phyloP scores from a whole-genome alignment of 2,329 filamentous ascomycete genomes.

The Neophaeococcomyces aloes region DNA sequence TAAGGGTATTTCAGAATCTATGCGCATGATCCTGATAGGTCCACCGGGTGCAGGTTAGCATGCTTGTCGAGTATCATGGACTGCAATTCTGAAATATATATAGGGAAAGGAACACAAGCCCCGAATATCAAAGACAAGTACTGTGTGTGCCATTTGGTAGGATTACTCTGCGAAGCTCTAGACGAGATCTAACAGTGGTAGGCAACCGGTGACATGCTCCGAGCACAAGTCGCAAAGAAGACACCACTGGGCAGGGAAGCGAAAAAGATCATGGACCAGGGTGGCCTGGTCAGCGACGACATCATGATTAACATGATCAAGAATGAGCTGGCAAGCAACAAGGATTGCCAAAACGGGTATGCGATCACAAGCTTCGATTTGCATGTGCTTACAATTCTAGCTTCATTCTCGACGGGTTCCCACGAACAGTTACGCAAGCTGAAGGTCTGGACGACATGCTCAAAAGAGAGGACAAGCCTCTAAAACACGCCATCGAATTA shows the following conservation, averaged over 20 bases:
- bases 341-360: slow-evolving; percentile 93
- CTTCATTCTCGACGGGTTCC: slow-evolving; percentile 98
- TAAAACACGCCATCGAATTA: slow-evolving; percentile 92
- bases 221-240: slow-evolving; percentile 96
- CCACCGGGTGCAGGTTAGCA: slow-evolving; percentile 86
- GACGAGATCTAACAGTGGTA: slow-evolving; percentile 31
- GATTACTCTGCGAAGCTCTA: slow-evolving; percentile 24
- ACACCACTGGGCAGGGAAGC: slow-evolving; percentile 86
- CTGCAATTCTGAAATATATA: slow-evolving; percentile 17
- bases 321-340: slow-evolving; percentile 86
- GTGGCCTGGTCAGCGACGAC: slow-evolving; percentile 93
- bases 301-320: slow-evolving; percentile 99
- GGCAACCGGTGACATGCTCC: slow-evolving; percentile 98
- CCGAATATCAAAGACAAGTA: slow-evolving; percentile 98
- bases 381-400: slow-evolving; percentile 37
- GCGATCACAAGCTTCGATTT: slow-evolving; percentile 21
- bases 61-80: slow-evolving; percentile 11
- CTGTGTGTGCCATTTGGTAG: slow-evolving; percentile 90
- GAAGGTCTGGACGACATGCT: slow-evolving; percentile 94
- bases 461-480: slow-evolving; percentile 60
- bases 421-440: slow-evolving; percentile 88
- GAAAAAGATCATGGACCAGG: slow-evolving; percentile 99
- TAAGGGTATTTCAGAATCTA: slow-evolving; percentile 48
- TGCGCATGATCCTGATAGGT: slow-evolving; percentile 96
- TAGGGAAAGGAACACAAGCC: slow-evolving; percentile 97